Evolutionary conservation across 805 yeast species (phyloP), one percentile per base, ranked within the genome.

Genomic region (Candida hungchunana): DNA sequence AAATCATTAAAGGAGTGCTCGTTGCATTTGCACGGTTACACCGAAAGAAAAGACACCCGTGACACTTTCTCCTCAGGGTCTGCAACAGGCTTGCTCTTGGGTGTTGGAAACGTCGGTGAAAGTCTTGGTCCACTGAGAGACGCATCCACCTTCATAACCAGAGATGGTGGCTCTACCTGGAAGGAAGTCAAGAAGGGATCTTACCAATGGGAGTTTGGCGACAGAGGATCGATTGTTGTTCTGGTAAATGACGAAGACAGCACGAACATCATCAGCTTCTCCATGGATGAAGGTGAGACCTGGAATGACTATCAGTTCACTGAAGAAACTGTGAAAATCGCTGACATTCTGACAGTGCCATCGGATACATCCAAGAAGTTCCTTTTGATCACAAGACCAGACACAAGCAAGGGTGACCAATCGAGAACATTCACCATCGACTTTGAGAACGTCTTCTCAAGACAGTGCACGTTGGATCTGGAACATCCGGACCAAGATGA

Each of bases 111-210:
- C 54, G 96, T 87, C 33, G 97, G 97, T 6, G 73, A 69, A 19
- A 42, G 48, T 7, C 62, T 90, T 35, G 63, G 60, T 5, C 60
- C 75, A 2, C 37, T 56, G 16, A 66, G 69, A 1, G 74, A 78
- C 31, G 71, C 81, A 1, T 67, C 82, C 2, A 85, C 96, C 0
- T 93, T 74, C 53, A 60, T 93, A 42, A 78, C 95, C 4, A 67
- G 72, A n/a, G 97, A 93, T 61, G 98, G 93, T 2, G 98, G 98
- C 39, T 63, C 77, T 12, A 73, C 88, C 4, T 93, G 97, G 97
- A 74, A 60, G 34, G 95, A 86, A 59, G 65, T 90, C 19, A 69
- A 62, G 40, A 76, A 81, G 41, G 93, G 94, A 4, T 71, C 77
- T 1, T 73, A 75, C 48, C 82, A 82, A 75, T 93, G 97, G 97